These are phyloP conservation scores for Phytophthora ramorum DNA, from an alignment of 352 stramenopile genomes.

Conservation along the genomic window DNA sequence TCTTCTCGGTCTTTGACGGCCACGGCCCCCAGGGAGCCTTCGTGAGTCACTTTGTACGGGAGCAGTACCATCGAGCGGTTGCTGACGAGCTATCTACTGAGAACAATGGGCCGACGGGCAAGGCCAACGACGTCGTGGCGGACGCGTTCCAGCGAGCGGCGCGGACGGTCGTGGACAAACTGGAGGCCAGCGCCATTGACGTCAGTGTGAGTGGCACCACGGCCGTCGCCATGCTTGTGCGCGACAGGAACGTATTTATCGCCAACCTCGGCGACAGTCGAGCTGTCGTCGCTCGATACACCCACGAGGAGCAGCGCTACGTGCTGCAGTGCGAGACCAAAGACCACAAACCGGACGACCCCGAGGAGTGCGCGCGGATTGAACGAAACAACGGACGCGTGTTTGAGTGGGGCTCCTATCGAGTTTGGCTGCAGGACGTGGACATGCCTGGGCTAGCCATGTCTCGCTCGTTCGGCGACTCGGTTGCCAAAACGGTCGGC, in stretches of 20 bases:
- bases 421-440: conserved; percentile 87
- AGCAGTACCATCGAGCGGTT: conserved; percentile 67
- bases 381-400: conserved; percentile 76
- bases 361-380: conserved; percentile 74
- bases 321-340: conserved; percentile 65
- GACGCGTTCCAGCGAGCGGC: conserved; percentile 66
- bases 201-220: conserved; percentile 83
- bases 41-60: conserved; percentile 76
- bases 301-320: conserved; percentile 43
- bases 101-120: conserved; percentile 31
- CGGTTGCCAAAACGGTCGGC: conserved; percentile 80
- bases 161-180: conserved; percentile 43
- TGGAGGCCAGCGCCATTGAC: conserved; percentile 65
- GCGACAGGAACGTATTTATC: conserved; percentile 68
- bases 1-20: conserved; percentile 84
- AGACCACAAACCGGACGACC: conserved; percentile 84
- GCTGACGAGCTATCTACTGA: conserved; percentile 24
- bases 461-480: conserved; percentile 83
- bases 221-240: conserved; percentile 67
- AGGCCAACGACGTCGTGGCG: conserved; percentile 24
- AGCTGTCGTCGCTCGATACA: conserved; percentile 59
- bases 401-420: conserved; percentile 80
- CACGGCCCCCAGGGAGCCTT: conserved; percentile 79
- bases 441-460: conserved; percentile 88
- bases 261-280: conserved; percentile 82